phyloP scores from a whole-genome alignment of 2,329 filamentous ascomycete species.

The Orbilia blumenaviensis region DNA sequence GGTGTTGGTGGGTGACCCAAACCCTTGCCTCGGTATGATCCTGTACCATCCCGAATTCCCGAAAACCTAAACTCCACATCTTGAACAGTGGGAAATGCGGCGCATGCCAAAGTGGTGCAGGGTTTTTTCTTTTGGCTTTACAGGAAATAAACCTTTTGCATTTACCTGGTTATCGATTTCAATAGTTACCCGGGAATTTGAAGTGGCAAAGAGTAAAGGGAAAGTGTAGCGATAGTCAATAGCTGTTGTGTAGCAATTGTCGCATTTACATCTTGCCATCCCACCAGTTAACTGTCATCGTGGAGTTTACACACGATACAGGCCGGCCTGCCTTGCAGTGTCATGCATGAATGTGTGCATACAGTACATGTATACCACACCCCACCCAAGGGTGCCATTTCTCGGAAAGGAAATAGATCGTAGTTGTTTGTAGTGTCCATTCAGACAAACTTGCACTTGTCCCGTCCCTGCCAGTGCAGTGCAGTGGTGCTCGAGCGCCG shows the following conservation, averaged over 20 bases:
- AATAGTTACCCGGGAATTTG: conserved; percentile 18
- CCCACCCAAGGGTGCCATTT: background rate
- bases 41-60: background rate
- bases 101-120: background rate
- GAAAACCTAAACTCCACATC: background rate
- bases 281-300: conserved; percentile 6
- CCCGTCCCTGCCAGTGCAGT: background rate
- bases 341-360: conserved; percentile 9
- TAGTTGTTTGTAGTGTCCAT: background rate
- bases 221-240: conserved; percentile 10
- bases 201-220: conserved; percentile 20
- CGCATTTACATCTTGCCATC: background rate
- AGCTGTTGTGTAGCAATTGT: background rate
- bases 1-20: background rate
- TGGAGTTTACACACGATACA: background rate
- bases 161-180: conserved; percentile 31
- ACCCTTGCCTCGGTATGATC: background rate
- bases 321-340: conserved; percentile 2
- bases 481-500: conserved; percentile 15
- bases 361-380: background rate
- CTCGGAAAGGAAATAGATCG: conserved; percentile 27
- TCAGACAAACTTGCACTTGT: conserved; percentile 27
- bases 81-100: background rate
- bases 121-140: too few relatives aligned
- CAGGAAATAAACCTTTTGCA: background rate